Conservation (phyloP, 179 eudicot genomes). For the Carnegiea gigantea region DNA sequence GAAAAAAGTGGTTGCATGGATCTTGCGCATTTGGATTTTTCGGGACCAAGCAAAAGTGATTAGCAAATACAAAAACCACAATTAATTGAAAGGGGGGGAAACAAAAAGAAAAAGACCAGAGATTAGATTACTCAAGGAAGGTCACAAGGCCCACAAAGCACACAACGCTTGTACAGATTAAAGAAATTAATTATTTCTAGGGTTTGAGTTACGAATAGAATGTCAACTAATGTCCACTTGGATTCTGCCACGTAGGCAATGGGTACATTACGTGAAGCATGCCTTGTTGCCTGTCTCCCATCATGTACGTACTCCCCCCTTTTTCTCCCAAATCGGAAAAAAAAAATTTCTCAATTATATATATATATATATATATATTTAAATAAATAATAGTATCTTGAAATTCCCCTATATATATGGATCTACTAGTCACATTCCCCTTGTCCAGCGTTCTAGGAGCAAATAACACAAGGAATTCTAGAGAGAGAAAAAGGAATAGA, state of each 20-base stretch:
- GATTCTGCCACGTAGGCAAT: constrained; percentile 15
- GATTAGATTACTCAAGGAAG: too few relatives aligned
- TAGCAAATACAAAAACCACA: neutral
- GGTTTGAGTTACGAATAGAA: constrained; percentile 24
- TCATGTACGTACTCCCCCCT: neutral
- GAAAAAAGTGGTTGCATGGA: constrained; percentile 16
- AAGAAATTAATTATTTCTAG: neutral
- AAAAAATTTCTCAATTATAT: too few relatives aligned
- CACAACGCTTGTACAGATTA: too few relatives aligned
- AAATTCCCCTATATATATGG: constrained; percentile 30
- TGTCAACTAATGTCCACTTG: constrained; percentile 19
- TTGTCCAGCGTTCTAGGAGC: constrained; percentile 11
- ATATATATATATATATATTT: too few relatives aligned
- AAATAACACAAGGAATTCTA: neutral
- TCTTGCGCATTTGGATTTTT: constrained; percentile 20
- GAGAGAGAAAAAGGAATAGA: neutral
- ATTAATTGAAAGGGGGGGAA: too few relatives aligned
- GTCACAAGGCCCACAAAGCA: too few relatives aligned
- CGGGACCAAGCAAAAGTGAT: neutral
- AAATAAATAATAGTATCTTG: neutral
- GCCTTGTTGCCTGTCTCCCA: constrained; percentile 4
- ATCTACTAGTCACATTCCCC: constrained; percentile 9
- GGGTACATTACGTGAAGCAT: constrained; percentile 25
- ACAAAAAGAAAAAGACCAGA: too few relatives aligned
- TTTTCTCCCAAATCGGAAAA: neutral